These are phyloP conservation scores for Rhodamnia argentea DNA, from an alignment of 345 rosid species.

Conservation along the genomic window DNA sequence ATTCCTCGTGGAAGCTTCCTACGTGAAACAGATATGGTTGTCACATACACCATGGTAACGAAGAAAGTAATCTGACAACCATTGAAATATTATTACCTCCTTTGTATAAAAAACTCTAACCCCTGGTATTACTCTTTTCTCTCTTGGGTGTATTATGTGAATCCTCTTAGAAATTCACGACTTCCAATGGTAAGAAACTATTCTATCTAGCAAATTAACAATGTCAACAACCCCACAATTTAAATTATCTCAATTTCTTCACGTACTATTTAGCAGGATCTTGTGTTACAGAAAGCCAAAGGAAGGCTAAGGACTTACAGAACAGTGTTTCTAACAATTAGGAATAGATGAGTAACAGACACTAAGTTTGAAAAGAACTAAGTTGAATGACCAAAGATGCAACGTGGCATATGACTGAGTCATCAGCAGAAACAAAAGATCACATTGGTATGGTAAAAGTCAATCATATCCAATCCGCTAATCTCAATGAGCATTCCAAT, in stretches of 20 bases:
- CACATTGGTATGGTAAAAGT: not conserved
- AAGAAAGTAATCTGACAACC: not conserved
- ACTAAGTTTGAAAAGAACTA: not conserved
- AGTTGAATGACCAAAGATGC: not conserved
- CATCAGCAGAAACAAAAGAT: not conserved
- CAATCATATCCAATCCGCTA: not conserved
- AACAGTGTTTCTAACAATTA: not conserved
- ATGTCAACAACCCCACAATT: not conserved
- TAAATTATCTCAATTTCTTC: not conserved
- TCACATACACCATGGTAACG: not conserved
- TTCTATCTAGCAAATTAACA: not conserved
- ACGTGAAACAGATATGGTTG: not conserved
- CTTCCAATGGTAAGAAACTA: not conserved
- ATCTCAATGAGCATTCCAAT: not conserved
- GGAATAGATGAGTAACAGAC: not conserved
- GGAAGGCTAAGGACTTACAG: not conserved
- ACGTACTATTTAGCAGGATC: not conserved
- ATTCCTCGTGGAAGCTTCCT: not conserved
- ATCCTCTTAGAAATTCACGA: not conserved
- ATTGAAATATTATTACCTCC: not conserved
- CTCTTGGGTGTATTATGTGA: not conserved
- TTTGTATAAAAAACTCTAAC: not conserved
- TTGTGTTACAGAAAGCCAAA: not conserved
- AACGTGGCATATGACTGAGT: not conserved
- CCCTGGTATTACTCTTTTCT: not conserved